Conservation (phyloP, 164 flowering plant genomes). For the Aristolochia fimbriata region DNA sequence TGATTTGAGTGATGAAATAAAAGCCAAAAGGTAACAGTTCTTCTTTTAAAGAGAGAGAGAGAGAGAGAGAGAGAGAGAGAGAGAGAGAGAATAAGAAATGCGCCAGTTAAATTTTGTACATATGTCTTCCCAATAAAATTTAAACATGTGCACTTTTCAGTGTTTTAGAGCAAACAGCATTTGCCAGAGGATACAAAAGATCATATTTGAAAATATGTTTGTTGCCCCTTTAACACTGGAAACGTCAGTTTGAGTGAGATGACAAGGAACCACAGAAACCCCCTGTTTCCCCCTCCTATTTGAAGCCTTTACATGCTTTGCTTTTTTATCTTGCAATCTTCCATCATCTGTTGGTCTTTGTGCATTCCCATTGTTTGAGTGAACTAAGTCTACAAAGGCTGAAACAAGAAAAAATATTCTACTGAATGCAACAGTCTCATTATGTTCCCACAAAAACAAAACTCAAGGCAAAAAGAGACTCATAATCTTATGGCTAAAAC, state of each 20-base stretch:
- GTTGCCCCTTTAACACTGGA: constrained; percentile 58
- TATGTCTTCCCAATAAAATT: too few relatives aligned
- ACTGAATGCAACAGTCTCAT: not conserved
- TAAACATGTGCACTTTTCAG: too few relatives aligned
- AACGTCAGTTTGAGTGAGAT: constrained; percentile 71
- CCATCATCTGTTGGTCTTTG: constrained; percentile 39
- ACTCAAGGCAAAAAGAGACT: too few relatives aligned
- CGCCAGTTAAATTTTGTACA: too few relatives aligned
- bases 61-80: too few relatives aligned
- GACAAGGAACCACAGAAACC: constrained; percentile 61
- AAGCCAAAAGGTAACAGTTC: too few relatives aligned
- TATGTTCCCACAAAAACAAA: too few relatives aligned
- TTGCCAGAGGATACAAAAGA: constrained; percentile 74
- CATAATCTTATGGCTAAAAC: too few relatives aligned
- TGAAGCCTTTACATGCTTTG: constrained; percentile 32
- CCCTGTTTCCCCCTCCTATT: constrained; percentile 42
- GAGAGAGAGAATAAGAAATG: too few relatives aligned
- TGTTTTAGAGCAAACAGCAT: not conserved
- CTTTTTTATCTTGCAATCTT: constrained; percentile 25
- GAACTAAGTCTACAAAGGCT: constrained; percentile 82
- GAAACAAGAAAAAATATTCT: constrained; percentile 8
- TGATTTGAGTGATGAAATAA: too few relatives aligned
- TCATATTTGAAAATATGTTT: constrained; percentile 56
- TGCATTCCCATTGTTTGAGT: constrained; percentile 83
- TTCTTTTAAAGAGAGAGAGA: too few relatives aligned